These are phyloP conservation scores for Starmerella gropengiesseri DNA, from an alignment of 805 yeast genomes.

Conservation along the genomic window DNA sequence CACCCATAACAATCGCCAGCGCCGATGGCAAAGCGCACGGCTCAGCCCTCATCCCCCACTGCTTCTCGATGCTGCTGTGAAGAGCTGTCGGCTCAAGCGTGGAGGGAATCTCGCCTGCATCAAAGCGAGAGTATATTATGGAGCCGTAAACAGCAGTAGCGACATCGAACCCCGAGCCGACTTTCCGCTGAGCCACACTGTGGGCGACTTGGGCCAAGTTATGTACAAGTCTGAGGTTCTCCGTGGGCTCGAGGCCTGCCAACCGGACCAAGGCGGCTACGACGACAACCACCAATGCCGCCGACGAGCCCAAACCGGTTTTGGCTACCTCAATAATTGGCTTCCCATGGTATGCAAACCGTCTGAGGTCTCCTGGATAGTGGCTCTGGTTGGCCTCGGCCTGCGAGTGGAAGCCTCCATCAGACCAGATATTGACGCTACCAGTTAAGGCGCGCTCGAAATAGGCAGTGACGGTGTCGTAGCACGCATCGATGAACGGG, in stretches of 20 bases:
- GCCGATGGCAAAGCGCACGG: conserved; percentile 58
- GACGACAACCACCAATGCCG: conserved; percentile 77
- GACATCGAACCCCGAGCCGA: conserved; percentile 95
- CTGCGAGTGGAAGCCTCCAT: conserved; percentile 82
- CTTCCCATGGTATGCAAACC: conserved; percentile 49
- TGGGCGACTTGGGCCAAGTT: conserved; percentile 83
- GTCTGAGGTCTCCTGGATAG: conserved; percentile 5
- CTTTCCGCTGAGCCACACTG: conserved; percentile 86
- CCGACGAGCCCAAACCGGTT: conserved; percentile 94
- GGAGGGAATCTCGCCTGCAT: conserved; percentile 37
- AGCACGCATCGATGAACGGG: conserved; percentile 64
- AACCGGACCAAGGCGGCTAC: conserved; percentile 55
- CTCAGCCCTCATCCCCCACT: conserved; percentile 51
- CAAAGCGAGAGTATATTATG: conserved; percentile 66
- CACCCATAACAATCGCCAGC: conserved; percentile 77
- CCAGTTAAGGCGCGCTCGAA: conserved; percentile 31
- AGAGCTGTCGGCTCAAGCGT: conserved; percentile 25
- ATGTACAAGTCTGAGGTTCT: conserved; percentile 41
- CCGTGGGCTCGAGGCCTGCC: conserved; percentile 14
- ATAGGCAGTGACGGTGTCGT: conserved; percentile 47
- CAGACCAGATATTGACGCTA: conserved; percentile 61
- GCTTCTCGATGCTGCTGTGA: conserved; percentile 25
- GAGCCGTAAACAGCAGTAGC: conserved; percentile 93
- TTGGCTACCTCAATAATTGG: conserved; percentile 69
- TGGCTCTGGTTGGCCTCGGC: conserved; percentile 33